These are phyloP conservation scores for Glonium stellatum DNA, from an alignment of 495 filamentous ascomycete genomes.

Conservation along the genomic window DNA sequence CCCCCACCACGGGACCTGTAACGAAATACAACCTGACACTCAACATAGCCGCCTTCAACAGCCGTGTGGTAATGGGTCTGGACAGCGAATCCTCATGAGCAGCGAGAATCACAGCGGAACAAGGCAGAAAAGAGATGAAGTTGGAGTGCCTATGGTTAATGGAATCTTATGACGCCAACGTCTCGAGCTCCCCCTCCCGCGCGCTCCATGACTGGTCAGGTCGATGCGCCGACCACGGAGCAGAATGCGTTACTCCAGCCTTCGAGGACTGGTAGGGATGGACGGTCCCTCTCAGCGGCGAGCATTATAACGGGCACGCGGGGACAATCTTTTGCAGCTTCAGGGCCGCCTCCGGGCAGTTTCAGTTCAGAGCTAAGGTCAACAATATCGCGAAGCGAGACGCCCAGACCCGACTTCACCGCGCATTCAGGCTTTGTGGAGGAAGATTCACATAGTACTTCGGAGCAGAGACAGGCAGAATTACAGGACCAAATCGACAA, in stretches of 20 bases:
- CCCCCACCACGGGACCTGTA: neutral
- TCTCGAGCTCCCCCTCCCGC: constrained; percentile 15
- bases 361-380: constrained; percentile 87
- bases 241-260: constrained; percentile 30
- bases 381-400: constrained; percentile 59
- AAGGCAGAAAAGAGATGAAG: constrained; percentile 26
- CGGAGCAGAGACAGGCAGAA: constrained; percentile 66
- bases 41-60: neutral
- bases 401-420: constrained; percentile 59
- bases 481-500: constrained; percentile 79
- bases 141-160: constrained; percentile 26
- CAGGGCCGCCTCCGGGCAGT: constrained; percentile 68
- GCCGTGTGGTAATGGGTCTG: neutral
- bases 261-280: constrained; percentile 34
- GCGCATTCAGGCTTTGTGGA: constrained; percentile 56
- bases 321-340: constrained; percentile 26
- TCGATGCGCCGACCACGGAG: constrained; percentile 23
- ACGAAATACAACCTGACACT: too few relatives aligned
- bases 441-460: constrained; percentile 49
- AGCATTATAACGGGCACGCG: constrained; percentile 27
- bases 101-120: constrained; percentile 12
- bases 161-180: constrained; percentile 33
- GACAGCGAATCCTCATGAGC: constrained; percentile 19
- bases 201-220: constrained; percentile 27
- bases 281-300: constrained; percentile 30